phyloP scores from a whole-genome alignment of 2,329 filamentous ascomycete genomes.

The Colletotrichum gigasporum region DNA sequence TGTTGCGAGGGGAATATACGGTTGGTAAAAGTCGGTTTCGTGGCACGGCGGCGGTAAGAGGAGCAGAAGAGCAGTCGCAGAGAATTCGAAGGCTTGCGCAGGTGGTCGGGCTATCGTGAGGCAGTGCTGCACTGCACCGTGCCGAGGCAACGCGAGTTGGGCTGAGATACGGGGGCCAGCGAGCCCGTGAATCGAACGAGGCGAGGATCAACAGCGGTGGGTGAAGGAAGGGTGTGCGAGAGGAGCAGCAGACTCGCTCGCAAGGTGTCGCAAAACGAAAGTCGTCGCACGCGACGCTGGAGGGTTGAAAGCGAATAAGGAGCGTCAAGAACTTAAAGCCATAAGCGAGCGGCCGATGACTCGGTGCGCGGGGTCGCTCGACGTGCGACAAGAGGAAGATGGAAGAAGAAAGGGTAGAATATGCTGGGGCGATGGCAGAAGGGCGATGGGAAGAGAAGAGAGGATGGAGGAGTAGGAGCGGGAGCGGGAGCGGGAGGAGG shows the following conservation, averaged over 20 bases:
- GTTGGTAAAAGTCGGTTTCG: neutral
- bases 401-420: conserved; percentile 15
- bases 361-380: conserved; percentile 24
- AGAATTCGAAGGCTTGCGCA: conserved; percentile 11
- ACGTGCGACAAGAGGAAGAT: conserved; percentile 19
- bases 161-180: neutral
- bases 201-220: neutral
- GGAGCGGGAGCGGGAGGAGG: neutral
- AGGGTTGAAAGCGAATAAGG: conserved; percentile 25
- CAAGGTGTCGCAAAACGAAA: conserved; percentile 31
- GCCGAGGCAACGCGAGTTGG: neutral
- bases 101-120: conserved; percentile 28
- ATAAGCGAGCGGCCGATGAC: conserved; percentile 13
- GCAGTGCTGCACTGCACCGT: conserved; percentile 8
- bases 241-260: conserved; percentile 8
- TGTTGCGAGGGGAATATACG: neutral
- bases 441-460: neutral
- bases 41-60: neutral
- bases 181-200: conserved; percentile 4
- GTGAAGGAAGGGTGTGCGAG: neutral
- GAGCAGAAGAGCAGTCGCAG: neutral
- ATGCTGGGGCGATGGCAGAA: neutral
- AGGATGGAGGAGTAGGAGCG: conserved; percentile 1
- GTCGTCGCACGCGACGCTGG: conserved; percentile 32
- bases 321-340: conserved; percentile 29